Base-by-base conservation (phyloP, 495 filamentous ascomycete genomes). In the Hyaloscypha variabilis region DNA sequence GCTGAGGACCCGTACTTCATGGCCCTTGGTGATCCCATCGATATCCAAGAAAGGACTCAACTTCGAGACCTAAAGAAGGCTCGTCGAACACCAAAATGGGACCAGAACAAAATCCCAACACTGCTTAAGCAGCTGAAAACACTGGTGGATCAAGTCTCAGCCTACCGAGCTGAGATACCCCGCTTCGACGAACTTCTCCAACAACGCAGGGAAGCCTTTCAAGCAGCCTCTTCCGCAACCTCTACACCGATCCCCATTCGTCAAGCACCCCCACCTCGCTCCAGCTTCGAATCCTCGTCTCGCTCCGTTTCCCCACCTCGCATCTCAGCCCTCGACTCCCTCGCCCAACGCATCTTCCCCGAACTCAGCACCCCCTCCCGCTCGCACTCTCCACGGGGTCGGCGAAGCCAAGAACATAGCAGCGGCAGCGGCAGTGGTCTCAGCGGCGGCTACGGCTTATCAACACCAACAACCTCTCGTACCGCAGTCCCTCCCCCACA, bases 111-210 rank as follows among this genome's bases (percentile, higher is more conserved):
- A 30, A 67, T 83, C 1, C 83, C 86, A 6, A 83, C 83, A 0
- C 67, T 87, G 10, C 71, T 89, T 11, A 69, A 64, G 26, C 76
- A 83, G 29, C 66, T 89, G 10, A 79, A 85, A 62, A 74, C 71
- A 3, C 83, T 96, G 0, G 86, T 88, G 8, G 79, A 84, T 28
- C 86, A 92, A 69, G 81, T 93, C 29, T 77, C 83, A 36, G 76
- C 81, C 3, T 92, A 90, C 77, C 83, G 88, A 50, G 75, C 79
- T n/a, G 85, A 89, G 11, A 80, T 95, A 3, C 86, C 90, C 0
- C 86, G 92, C 30, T 93, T 95, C 70, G 88, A 94, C 64, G 86
- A 90, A 25, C 81, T 93, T 8, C 77, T 95, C 28, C 84, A 90
- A 52, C 89, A 91, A 66, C 88, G 91, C 19, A 86, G 89, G 23